Base-by-base conservation (phyloP, 2,329 filamentous ascomycete species). In the Aureobasidium vineae region DNA sequence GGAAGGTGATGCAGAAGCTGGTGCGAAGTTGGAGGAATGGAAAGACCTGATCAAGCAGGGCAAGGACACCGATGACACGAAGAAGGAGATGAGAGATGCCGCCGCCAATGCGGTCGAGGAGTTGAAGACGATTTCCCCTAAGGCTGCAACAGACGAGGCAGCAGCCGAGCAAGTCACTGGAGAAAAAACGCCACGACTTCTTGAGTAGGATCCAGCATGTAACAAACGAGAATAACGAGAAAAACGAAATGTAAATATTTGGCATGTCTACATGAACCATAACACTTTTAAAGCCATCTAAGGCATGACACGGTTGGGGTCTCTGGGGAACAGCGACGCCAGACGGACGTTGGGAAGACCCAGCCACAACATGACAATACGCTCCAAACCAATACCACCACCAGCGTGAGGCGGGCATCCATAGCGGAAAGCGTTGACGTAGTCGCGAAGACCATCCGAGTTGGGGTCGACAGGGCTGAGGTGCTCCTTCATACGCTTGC, bases 331-430 rank as follows among this genome's bases (percentile, higher is more conserved):
- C 73, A 88, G 73, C 71, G 84, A 86, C 38, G 84, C 83, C 75
- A 88, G 77, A 41, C 87, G 76, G 57, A 89, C 83, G 71, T 89
- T 88, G 23, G 85, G 85, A 75, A 89, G 74, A 15, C 86, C 87
- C 70, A 89, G 75, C 82, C 86, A 89, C 75, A 88, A 85, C 80
- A 86, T 85, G 66, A 89, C 85, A 72, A 89, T 88, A 40, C 87
- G 79, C 79, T 89, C 88, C 74, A 89, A 74, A 16, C 87, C 87
- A 69, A 89, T 80, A 49, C 87, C 86, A 74, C 86, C 87, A 72
- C 87, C 86, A 8, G 83, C 86, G 76, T 89, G 87, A 33, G 85
- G 85, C 71, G 85, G 82, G 73, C 85, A 88, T 5, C 86, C 87
- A 73, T 87, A 86, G 71, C 82, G 78, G 81, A 89, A 89, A 68